Evolutionary conservation across 1,139 yeast genomes (phyloP), one percentile per base, ranked within the genome.

Genomic region (Blastobotrys proliferans): DNA sequence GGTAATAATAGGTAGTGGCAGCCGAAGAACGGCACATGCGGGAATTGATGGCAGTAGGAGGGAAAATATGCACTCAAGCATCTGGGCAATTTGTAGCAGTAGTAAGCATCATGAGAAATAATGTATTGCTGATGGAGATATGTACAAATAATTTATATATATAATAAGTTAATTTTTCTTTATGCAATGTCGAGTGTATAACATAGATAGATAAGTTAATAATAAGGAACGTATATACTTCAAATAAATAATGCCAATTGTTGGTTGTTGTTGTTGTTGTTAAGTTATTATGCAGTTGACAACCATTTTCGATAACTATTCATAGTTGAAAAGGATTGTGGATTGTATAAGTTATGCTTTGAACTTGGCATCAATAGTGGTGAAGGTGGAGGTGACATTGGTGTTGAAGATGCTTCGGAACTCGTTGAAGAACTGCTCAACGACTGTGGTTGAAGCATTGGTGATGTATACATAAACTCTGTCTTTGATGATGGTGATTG

Each of bases 391-490:
- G 53, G 51, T 26, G 53, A 45, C 29, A 33, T 16, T 19, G 39
- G 32, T 6, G 32, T 24, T 26, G 5, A 20, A 26, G 10, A 8
- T 6, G 25, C 40, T 19, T 27, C 13, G 8, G 17, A 14, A 26
- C 13, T 33, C 18, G 38, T 39, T 10, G 27, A 10, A 10, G 40
- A 28, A 2, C 10, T 22, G 19, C n/a, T n/a, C n/a, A n/a, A n/a
- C n/a, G 28, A 26, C 42, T 46, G 54, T 21, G 51, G 57, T 28
- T 35, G 42, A 27, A 58, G 54, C 42, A 56, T 41, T 14, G 64
- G 64, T 20, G 59, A 53, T 6, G 54, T 55, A 47, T 60, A 60
- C 29, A 58, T 51, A 38, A 60, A 60, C 41, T 50, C 43, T 30
- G 43, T 34, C 38, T 29, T 37, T 35, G 28, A 5, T 30, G 34